These are phyloP conservation scores for Podospora pseudoanserina DNA, from an alignment of 495 filamentous ascomycete genomes.

Conservation along the genomic window DNA sequence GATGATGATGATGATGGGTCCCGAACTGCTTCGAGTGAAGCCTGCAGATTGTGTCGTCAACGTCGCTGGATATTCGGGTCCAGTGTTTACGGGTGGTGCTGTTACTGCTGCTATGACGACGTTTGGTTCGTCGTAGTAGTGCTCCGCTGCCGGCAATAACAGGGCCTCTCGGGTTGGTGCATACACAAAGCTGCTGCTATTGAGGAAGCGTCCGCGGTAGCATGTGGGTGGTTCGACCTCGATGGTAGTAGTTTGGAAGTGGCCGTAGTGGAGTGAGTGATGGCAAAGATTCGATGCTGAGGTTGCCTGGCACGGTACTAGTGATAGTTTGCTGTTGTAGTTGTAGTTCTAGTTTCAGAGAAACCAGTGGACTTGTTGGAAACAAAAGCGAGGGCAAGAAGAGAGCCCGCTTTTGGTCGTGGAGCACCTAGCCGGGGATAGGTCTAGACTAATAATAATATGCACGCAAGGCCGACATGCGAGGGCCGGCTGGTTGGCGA, in stretches of 20 bases:
- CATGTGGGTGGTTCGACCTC: slow-evolving; percentile 13
- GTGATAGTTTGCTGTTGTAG: background rate
- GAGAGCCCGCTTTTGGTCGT: slow-evolving; percentile 3
- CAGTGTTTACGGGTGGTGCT: background rate
- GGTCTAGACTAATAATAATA: slow-evolving; percentile 4
- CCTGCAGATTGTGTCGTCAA: background rate
- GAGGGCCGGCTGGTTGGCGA: background rate
- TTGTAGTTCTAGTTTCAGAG: background rate
- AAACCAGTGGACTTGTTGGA: background rate
- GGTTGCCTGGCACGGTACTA: too few relatives aligned
- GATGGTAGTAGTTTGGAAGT: background rate
- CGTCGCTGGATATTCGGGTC: background rate
- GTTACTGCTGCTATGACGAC: slow-evolving; percentile 24
- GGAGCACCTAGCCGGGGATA: background rate
- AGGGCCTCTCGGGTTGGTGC: slow-evolving; percentile 13
- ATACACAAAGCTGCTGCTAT: slow-evolving; percentile 17
- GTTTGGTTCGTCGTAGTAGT: slow-evolving; percentile 18
- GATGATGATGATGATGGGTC: background rate
- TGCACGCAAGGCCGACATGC: background rate
- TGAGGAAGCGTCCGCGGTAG: background rate
- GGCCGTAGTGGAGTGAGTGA: background rate
- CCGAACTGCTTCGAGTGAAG: background rate
- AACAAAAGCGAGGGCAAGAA: slow-evolving; percentile 4
- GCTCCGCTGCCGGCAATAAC: slow-evolving; percentile 18
- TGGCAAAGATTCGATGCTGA: background rate